These are phyloP conservation scores for Aspergillus sp. DNA, from an alignment of 2,329 filamentous ascomycete genomes.

Conservation along the genomic window DNA sequence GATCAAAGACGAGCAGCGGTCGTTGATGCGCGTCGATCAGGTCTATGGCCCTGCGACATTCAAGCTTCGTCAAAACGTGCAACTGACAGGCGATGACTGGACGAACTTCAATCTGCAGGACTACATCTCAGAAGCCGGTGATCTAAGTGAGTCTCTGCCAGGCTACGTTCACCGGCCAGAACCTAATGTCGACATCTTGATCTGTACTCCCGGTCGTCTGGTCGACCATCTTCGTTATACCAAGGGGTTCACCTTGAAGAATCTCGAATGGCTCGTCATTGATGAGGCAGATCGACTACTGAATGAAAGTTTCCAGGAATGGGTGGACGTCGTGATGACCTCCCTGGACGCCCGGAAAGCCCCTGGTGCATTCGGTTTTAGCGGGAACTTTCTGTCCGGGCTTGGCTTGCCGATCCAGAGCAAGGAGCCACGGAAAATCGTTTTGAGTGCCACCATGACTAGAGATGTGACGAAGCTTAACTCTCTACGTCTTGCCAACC, in stretches of 20 bases:
- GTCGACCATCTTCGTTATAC: slow-evolving; percentile 89
- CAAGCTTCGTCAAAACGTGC: slow-evolving; percentile 45
- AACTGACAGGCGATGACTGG: slow-evolving; percentile 49
- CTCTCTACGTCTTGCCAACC: slow-evolving; percentile 70
- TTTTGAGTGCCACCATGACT: slow-evolving; percentile 92
- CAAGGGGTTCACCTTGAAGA: slow-evolving; percentile 73
- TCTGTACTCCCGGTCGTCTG: slow-evolving; percentile 87
- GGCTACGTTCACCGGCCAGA: slow-evolving; percentile 65
- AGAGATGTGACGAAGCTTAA: slow-evolving; percentile 78
- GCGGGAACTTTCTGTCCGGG: slow-evolving; percentile 33
- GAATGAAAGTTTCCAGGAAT: slow-evolving; percentile 89
- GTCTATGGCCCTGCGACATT: slow-evolving; percentile 68
- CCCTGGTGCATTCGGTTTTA: slow-evolving; percentile 49
- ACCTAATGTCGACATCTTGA: slow-evolving; percentile 81
- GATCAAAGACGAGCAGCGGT: slow-evolving; percentile 65
- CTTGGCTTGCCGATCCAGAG: slow-evolving; percentile 43
- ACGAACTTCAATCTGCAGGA: slow-evolving; percentile 50
- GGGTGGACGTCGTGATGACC: slow-evolving; percentile 71
- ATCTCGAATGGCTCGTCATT: slow-evolving; percentile 84
- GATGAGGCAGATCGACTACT: slow-evolving; percentile 93
- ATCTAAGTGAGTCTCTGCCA: slow-evolving; percentile 48
- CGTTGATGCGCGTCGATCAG: slow-evolving; percentile 65
- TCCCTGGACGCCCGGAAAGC: slow-evolving; percentile 58
- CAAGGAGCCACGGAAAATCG: slow-evolving; percentile 69
- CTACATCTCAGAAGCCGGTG: slow-evolving; percentile 45